Base-by-base conservation (phyloP, 257 asterid genomes). In the Lycium ferocissimum region DNA sequence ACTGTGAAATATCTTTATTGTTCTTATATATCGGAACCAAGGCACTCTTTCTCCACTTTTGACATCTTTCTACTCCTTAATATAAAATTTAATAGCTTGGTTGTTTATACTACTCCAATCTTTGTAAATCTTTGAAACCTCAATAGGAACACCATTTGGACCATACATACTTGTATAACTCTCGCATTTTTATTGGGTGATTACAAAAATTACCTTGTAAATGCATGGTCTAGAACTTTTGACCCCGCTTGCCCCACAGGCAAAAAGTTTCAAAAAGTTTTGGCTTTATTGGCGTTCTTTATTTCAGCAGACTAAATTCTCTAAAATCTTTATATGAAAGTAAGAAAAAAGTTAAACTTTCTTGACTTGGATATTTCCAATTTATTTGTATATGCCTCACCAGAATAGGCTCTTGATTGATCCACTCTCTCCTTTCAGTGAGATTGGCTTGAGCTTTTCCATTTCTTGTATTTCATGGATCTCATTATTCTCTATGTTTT, bases 401-500 rank as follows among this genome's bases (percentile, higher is more conserved):
- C 33, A 78, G 49, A 53, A 33, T 17, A 15, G 1, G 0, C 49
- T 33, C 43, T 45, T 45, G 18, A 18, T 72, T 72, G 58, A 45
- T 43, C 58, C 58, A 45, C 51, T 18, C 58, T 43, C 38, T 72
- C 80, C 80, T 45, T 57, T 53, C 82, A 53, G 33, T 33, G 45
- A 15, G 82, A 78, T 15, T 40, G 62, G 47, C 63, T 79, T 85
- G 57, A 49, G 80, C 57, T 66, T 89, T 65, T 38, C 61, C 26
- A 3, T 35, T 33, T 76, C 17, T n/a, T 75, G 57, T 85, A 15
- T 22, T 79, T 76, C 43, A 45, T 40, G 45, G 7, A 57, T 47
- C 58, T 72, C 22, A 51, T 82, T 71, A 14, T 51, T 57, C 49
- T 80, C 15, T 87, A 62, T 83, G 69, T 58, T 71, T 38, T 89